Evolutionary conservation across 306 rosid genomes (phyloP).

Genomic region (apple (Malus domestica)): DNA sequence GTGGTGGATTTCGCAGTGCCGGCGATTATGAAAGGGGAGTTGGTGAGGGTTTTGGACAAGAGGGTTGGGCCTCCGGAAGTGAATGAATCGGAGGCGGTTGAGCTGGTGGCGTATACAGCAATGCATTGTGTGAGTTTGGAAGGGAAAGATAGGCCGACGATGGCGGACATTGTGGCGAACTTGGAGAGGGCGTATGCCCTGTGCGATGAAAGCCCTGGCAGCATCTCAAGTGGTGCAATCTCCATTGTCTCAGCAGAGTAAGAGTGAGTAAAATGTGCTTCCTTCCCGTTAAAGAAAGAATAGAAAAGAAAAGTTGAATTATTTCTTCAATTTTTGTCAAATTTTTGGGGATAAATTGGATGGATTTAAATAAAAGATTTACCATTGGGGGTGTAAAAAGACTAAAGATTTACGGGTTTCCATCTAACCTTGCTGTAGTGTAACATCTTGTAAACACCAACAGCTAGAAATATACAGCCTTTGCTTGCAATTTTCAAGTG

Average conservation of each 20-base stretch:
- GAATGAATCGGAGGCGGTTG: slow-evolving; percentile 76
- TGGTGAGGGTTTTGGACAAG: slow-evolving; percentile 52
- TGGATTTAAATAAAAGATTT: not conserved
- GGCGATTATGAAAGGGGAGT: slow-evolving; percentile 57
- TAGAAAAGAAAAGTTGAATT: not conserved
- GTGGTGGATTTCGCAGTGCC: slow-evolving; percentile 82
- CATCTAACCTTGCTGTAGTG: slow-evolving; percentile 25
- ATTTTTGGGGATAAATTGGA: not conserved
- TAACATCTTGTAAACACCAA: slow-evolving; percentile 21
- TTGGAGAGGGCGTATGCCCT: slow-evolving; percentile 62
- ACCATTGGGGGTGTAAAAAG: slow-evolving; percentile 15
- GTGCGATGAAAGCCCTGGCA: slow-evolving; percentile 56
- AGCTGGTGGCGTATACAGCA: slow-evolving; percentile 68
- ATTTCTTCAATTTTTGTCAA: slow-evolving; percentile 23
- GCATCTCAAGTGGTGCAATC: slow-evolving; percentile 56
- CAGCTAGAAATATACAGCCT: slow-evolving; percentile 8
- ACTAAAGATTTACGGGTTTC: not conserved
- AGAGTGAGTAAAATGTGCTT: not conserved
- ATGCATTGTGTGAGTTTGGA: slow-evolving; percentile 81
- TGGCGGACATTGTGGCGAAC: slow-evolving; percentile 77
- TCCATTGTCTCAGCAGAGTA: slow-evolving; percentile 55
- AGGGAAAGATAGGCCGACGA: slow-evolving; percentile 89
- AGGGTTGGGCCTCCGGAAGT: slow-evolving; percentile 57
- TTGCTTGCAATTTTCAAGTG: slow-evolving; percentile 2
- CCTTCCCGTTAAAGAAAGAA: not conserved